A percentile compares a stretch with the other conserved stretches of the same genome.
Evolutionary conservation across 2,329 filamentous ascomycete species (phyloP).

Genomic region (Colletotrichum viniferum): DNA sequence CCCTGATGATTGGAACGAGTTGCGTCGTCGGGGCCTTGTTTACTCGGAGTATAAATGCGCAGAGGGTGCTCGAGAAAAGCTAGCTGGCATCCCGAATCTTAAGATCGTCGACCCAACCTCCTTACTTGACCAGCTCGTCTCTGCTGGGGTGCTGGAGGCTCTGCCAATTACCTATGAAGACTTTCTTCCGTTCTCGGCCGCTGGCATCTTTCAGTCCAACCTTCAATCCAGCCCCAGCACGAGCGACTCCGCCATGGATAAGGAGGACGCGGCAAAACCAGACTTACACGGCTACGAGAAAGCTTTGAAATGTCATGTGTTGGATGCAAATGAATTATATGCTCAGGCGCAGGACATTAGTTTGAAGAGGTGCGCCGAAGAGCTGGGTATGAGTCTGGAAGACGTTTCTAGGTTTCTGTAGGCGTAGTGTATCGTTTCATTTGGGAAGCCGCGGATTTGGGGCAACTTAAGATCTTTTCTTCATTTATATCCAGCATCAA

Average conservation of each 20-base stretch:
- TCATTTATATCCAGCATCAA: background rate
- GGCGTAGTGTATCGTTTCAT: background rate
- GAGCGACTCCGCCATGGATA: background rate
- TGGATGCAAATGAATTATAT: slow-evolving; percentile 20
- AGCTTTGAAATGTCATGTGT: slow-evolving; percentile 7
- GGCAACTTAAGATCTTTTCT: background rate
- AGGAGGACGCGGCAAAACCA: background rate
- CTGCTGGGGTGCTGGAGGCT: slow-evolving; percentile 34
- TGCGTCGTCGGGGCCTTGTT: slow-evolving; percentile 39
- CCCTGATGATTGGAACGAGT: slow-evolving; percentile 44
- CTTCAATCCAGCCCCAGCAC: slow-evolving; percentile 23
- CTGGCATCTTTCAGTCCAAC: slow-evolving; percentile 55
- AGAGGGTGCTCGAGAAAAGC: background rate
- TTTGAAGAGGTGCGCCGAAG: background rate
- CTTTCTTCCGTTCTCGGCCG: slow-evolving; percentile 57
- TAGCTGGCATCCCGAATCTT: background rate
- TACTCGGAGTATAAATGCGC: slow-evolving; percentile 39
- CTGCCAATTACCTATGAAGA: slow-evolving; percentile 58
- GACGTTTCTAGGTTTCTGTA: background rate
- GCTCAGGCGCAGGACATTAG: background rate
- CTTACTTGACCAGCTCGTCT: slow-evolving; percentile 35
- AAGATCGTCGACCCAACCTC: too few species aligned
- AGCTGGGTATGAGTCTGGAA: background rate
- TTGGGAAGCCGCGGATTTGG: background rate
- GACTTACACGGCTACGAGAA: slow-evolving; percentile 19